Percentiles rank a stretch among this genome's conserved stretches.
phyloP scores from a whole-genome alignment of 768 basidiomycete species.

The Rhizopogon vesiculosus region DNA sequence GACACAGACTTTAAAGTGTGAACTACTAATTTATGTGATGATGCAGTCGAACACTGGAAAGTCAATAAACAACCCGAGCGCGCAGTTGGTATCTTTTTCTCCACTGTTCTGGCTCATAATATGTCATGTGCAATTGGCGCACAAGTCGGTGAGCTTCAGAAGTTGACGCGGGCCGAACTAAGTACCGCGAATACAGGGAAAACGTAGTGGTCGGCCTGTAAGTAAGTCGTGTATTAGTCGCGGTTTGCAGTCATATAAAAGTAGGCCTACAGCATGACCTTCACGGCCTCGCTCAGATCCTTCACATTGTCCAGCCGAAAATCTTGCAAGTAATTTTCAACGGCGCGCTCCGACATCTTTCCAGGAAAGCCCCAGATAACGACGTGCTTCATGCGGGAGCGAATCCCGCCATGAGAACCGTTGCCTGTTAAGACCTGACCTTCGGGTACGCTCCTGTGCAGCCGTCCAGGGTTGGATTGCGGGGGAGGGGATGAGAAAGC shows the following conservation, averaged over 20 bases:
- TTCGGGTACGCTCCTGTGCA: conserved; percentile 22
- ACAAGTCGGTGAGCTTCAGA: conserved; percentile 70
- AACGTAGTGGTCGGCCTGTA: conserved; percentile 35
- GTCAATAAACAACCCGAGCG: conserved; percentile 49
- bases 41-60: background rate
- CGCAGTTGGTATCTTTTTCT: conserved; percentile 38
- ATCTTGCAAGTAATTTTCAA: conserved; percentile 38
- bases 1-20: conserved; percentile 10
- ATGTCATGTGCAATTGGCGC: conserved; percentile 56
- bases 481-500: conserved; percentile 27
- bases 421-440: conserved; percentile 9
- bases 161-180: conserved; percentile 50
- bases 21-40: conserved; percentile 7
- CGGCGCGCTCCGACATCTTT: conserved; percentile 27
- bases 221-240: background rate
- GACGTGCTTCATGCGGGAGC: conserved; percentile 48
- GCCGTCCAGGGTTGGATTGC: conserved; percentile 19
- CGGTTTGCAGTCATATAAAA: conserved; percentile 3
- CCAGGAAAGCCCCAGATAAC: conserved; percentile 60
- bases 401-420: conserved; percentile 50
- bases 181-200: conserved; percentile 44
- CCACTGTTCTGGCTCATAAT: conserved; percentile 32
- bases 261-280: conserved; percentile 38
- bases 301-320: conserved; percentile 39
- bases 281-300: conserved; percentile 42